These are phyloP conservation scores for Albophoma yamanashiensis DNA, from an alignment of 2,329 filamentous ascomycete species.

Conservation along the genomic window DNA sequence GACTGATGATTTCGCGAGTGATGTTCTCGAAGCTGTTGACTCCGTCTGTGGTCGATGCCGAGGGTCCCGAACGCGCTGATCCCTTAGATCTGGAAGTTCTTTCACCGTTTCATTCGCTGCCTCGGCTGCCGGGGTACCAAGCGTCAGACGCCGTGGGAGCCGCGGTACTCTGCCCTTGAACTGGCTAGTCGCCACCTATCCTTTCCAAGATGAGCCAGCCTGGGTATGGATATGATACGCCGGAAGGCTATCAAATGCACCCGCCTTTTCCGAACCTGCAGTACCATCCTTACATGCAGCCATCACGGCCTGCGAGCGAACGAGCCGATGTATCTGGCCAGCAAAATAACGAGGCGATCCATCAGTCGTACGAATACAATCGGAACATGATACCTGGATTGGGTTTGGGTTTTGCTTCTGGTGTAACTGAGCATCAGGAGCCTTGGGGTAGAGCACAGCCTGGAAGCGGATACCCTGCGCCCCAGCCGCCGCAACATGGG, in stretches of 20 bases:
- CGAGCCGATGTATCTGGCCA: neutral
- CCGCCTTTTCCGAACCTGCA: conserved; percentile 9
- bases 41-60: neutral
- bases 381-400: conserved; percentile 22
- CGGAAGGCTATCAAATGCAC: conserved; percentile 11
- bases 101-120: neutral
- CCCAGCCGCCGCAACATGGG: neutral
- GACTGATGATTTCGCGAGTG: neutral
- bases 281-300: conserved; percentile 5
- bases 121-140: neutral
- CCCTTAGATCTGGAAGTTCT: neutral
- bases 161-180: neutral
- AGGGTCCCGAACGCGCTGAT: neutral
- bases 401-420: conserved; percentile 15
- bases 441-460: conserved; percentile 4
- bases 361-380: neutral
- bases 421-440: conserved; percentile 7
- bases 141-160: neutral
- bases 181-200: neutral
- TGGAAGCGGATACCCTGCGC: neutral
- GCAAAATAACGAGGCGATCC: neutral
- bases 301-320: conserved; percentile 3
- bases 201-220: conserved; percentile 17
- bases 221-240: conserved; percentile 13
- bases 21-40: neutral